Evolutionary conservation across 2,329 filamentous ascomycete species (phyloP), one percentile per base, ranked within the genome.

Genomic region (Fusarium metavorans): DNA sequence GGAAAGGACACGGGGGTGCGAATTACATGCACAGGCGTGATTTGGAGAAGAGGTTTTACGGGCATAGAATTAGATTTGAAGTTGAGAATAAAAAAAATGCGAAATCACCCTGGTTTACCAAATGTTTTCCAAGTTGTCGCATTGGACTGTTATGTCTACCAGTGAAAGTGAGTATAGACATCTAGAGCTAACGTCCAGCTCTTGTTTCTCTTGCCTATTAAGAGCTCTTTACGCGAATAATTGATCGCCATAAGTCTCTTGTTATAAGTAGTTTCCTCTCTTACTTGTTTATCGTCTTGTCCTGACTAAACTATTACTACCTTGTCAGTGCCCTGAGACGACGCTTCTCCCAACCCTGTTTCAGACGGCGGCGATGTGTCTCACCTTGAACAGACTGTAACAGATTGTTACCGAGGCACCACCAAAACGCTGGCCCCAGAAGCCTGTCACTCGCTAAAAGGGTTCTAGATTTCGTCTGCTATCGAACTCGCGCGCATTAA

Each of bases 11-110:
- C 27, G 41, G 54, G 63, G 58, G 58, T 72, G 70, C 65, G 43
- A 65, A 70, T 75, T 68, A 65, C 66, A 68, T 66, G 64, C 68
- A 70, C 67, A 35, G 63, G 73, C 68, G 74, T 71, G 74, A 76
- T 59, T 43, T 43, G 64, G 67, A 68, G 68, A 66, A 71, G 67
- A 66, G 56, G 66, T 50, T 67, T 66, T 64, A 69, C 65, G 68
- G 76, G 77, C 57, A 77, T 78, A 78, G 75, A 79, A 68, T 74
- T 78, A 78, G 77, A 78, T 77, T 73, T 74, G 72, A 70, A 71
- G 72, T 60, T 64, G 70, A 62, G 52, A 66, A 45, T 71, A 61
- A 37, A 66, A 52, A 74, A 76, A 78, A 71, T 68, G 66, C 72
- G 48, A 73, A 66, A 76, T 66, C 71, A 78, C 67, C 69, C 76